Evolutionary conservation across 164 flowering plant species (phyloP).

Genomic region (Berberis thunbergii): DNA sequence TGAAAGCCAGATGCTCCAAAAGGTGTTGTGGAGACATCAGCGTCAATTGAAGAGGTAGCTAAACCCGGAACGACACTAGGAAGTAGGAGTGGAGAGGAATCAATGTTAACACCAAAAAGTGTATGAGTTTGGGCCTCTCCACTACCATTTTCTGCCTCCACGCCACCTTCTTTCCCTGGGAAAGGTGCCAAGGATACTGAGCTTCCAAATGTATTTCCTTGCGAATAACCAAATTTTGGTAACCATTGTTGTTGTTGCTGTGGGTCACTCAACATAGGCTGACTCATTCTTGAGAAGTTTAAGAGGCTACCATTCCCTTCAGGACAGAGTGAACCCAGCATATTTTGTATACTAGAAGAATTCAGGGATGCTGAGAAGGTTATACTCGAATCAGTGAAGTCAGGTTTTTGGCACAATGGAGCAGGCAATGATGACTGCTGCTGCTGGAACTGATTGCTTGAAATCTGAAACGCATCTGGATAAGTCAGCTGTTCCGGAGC

Average conservation of each 20-base stretch:
- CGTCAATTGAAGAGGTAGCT: constrained; percentile 33
- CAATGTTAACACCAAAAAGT: constrained; percentile 52
- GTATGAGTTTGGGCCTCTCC: constrained; percentile 48
- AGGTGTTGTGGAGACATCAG: constrained; percentile 42
- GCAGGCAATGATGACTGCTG: constrained; percentile 40
- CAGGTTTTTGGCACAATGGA: constrained; percentile 37
- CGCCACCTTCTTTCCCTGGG: constrained; percentile 34
- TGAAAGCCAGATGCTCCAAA: constrained; percentile 49
- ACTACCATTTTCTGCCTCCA: constrained; percentile 38
- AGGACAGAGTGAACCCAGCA: constrained; percentile 41
- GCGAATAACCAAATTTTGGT: constrained; percentile 34
- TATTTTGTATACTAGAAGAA: constrained; percentile 33
- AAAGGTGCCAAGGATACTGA: constrained; percentile 32
- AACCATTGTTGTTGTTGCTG: constrained; percentile 44
- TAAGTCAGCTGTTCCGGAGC: constrained; percentile 22
- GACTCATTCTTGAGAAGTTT: constrained; percentile 32
- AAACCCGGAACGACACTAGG: constrained; percentile 43
- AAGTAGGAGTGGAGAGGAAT: constrained; percentile 45
- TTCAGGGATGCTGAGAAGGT: constrained; percentile 29
- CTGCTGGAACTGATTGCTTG: constrained; percentile 40
- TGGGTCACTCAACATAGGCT: constrained; percentile 36
- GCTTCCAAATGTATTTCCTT: constrained; percentile 25
- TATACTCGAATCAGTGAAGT: constrained; percentile 33
- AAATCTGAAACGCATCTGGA: constrained; percentile 40
- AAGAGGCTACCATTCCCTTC: constrained; percentile 38